Evolutionary conservation across 306 rosid species (phyloP).

Genomic region (Trifolium dubium): DNA sequence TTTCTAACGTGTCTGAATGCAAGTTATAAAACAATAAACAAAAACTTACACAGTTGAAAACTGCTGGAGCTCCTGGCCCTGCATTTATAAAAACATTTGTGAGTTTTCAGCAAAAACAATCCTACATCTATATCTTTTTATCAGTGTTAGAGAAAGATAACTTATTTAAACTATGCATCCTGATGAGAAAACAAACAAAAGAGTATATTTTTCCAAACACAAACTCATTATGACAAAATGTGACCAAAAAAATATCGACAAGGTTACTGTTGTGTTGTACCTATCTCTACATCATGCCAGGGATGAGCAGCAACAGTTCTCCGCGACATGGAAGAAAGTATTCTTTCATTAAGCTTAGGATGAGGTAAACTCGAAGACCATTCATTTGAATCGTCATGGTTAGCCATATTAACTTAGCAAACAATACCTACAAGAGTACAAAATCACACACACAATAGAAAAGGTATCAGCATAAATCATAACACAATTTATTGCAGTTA

Average conservation of each 20-base stretch:
- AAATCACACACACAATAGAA: constrained; percentile 19
- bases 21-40: constrained; percentile 21
- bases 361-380: constrained; percentile 42
- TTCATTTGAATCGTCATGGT: constrained; percentile 57
- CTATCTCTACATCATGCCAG: constrained; percentile 98
- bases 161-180: not conserved
- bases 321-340: constrained; percentile 78
- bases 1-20: not conserved
- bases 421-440: constrained; percentile 32
- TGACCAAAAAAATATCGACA: not conserved
- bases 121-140: not conserved
- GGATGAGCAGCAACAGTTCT: constrained; percentile 98
- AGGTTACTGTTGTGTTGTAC: constrained; percentile 38
- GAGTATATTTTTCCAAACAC: not conserved
- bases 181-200: constrained; percentile 2
- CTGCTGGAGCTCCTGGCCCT: constrained; percentile 95
- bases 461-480: constrained; percentile 8
- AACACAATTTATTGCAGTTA: not conserved
- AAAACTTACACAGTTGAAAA: constrained; percentile 88
- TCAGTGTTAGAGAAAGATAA: not conserved
- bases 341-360: constrained; percentile 80
- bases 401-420: constrained; percentile 60
- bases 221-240: constrained; percentile 11
- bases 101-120: constrained; percentile 31
- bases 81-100: constrained; percentile 44